These are phyloP conservation scores for Yamadazyma triangularis DNA, from an alignment of 1,139 yeast species.

Conservation along the genomic window DNA sequence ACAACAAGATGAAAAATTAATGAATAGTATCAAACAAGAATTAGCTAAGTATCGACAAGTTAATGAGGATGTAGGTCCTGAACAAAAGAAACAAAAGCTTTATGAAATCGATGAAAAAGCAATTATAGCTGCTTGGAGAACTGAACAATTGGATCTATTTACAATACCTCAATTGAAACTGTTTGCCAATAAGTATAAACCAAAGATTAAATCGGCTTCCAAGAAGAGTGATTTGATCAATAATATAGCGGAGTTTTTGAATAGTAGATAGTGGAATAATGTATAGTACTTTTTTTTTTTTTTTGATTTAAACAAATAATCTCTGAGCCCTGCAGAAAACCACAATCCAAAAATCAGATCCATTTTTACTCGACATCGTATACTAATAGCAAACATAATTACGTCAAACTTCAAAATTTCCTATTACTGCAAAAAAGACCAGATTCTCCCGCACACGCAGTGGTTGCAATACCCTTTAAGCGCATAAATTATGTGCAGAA, in stretches of 20 bases:
- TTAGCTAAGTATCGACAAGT: slow-evolving; percentile 8
- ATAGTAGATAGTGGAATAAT: not conserved
- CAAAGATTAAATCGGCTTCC: slow-evolving; percentile 28
- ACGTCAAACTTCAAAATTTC: too few species aligned
- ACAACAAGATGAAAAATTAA: slow-evolving; percentile 7
- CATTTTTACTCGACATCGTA: too few species aligned
- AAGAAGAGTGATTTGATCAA: slow-evolving; percentile 41
- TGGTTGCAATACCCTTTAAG: too few species aligned
- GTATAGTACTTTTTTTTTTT: too few species aligned
- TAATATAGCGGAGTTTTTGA: slow-evolving; percentile 20
- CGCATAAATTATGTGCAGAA: too few species aligned
- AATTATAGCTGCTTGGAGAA: slow-evolving; percentile 37
- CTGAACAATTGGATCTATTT: slow-evolving; percentile 27
- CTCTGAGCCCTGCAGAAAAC: too few species aligned
- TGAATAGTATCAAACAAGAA: slow-evolving; percentile 14
- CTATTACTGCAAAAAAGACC: too few species aligned
- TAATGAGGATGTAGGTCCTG: slow-evolving; percentile 14
- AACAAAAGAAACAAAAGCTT: slow-evolving; percentile 15
- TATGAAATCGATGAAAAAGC: slow-evolving; percentile 29
- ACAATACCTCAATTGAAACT: slow-evolving; percentile 37
- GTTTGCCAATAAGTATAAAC: slow-evolving; percentile 30
- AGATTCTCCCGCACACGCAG: too few species aligned
- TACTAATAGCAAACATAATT: too few species aligned
- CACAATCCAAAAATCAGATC: too few species aligned
- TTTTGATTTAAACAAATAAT: too few species aligned